Evolutionary conservation across 805 yeast species (phyloP).

Genomic region (Metschnikowia lachancei): DNA sequence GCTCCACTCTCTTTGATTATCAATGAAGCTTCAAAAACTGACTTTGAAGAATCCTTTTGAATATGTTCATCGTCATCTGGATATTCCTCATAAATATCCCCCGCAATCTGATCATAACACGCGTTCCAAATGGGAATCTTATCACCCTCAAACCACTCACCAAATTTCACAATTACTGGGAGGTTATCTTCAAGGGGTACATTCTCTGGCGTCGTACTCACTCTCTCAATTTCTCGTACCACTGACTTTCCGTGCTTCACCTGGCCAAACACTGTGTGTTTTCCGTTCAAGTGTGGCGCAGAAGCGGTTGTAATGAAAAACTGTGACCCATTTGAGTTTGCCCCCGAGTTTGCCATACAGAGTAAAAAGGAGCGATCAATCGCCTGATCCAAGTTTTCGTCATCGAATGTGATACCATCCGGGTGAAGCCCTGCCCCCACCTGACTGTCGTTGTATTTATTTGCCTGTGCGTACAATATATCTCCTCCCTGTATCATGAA

Average conservation of each 20-base stretch:
- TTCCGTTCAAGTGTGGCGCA: conserved; percentile 70
- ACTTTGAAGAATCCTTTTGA: conserved; percentile 54
- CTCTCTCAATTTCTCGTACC: conserved; percentile 60
- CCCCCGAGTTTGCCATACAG: conserved; percentile 65
- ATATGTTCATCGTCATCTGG: conserved; percentile 69
- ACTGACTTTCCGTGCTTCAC: conserved; percentile 69
- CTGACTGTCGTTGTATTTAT: conserved; percentile 24
- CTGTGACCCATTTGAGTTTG: conserved; percentile 56
- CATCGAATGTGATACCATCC: conserved; percentile 38
- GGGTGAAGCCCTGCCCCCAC: conserved; percentile 37
- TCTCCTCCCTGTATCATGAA: conserved; percentile 75
- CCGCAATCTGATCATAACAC: conserved; percentile 57
- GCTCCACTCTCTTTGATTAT: conserved; percentile 70
- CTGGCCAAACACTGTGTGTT: conserved; percentile 74
- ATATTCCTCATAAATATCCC: conserved; percentile 71
- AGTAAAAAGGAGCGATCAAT: conserved; percentile 49
- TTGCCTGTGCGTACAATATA: conserved; percentile 38
- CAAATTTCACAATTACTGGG: conserved; percentile 56
- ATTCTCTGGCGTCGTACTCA: conserved; percentile 39
- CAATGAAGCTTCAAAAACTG: conserved; percentile 49
- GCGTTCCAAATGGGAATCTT: conserved; percentile 62
- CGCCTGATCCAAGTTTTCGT: conserved; percentile 51
- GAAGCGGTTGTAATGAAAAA: conserved; percentile 70
- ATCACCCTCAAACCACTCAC: conserved; percentile 55
- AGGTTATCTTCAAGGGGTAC: conserved; percentile 40